A percentile compares a stretch with the other conserved stretches of the same genome.
Evolutionary conservation across 1,284 basidiomycete species (phyloP).

Genomic region (Schizopora paradoxa): DNA sequence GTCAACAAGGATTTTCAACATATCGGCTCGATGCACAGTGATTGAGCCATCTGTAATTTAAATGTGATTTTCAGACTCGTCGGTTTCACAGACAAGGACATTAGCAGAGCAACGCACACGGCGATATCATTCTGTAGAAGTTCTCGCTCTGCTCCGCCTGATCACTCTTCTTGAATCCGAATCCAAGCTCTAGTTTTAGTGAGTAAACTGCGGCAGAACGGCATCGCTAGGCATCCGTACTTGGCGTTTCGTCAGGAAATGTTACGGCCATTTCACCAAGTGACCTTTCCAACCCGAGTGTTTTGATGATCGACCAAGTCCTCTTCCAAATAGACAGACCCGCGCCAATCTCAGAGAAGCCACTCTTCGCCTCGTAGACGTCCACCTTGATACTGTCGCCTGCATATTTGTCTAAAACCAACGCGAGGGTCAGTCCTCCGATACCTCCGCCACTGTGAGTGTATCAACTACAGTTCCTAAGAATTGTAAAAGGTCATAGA

Average conservation of each 20-base stretch:
- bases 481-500: neutral
- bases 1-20: slow-evolving; percentile 29
- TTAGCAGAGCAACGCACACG: slow-evolving; percentile 20
- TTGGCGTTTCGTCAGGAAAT: slow-evolving; percentile 12
- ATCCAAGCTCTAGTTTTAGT: slow-evolving; percentile 3
- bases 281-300: slow-evolving; percentile 31
- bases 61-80: neutral
- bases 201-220: slow-evolving; percentile 14
- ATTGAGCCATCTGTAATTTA: slow-evolving; percentile 27
- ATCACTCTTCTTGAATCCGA: slow-evolving; percentile 26
- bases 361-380: slow-evolving; percentile 33
- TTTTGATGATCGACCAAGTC: slow-evolving; percentile 33
- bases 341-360: slow-evolving; percentile 33
- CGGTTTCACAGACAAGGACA: neutral
- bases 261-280: slow-evolving; percentile 25
- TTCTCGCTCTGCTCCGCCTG: slow-evolving; percentile 24
- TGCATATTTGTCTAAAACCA: slow-evolving; percentile 28
- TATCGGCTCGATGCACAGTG: slow-evolving; percentile 30
- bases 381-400: slow-evolving; percentile 26
- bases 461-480: neutral
- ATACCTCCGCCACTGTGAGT: slow-evolving; percentile 32
- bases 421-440: slow-evolving; percentile 34
- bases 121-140: slow-evolving; percentile 28
- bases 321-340: slow-evolving; percentile 36
- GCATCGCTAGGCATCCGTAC: slow-evolving; percentile 16